Conservation (phyloP, 73 alveolate species). For the Breviolum minutum region DNA sequence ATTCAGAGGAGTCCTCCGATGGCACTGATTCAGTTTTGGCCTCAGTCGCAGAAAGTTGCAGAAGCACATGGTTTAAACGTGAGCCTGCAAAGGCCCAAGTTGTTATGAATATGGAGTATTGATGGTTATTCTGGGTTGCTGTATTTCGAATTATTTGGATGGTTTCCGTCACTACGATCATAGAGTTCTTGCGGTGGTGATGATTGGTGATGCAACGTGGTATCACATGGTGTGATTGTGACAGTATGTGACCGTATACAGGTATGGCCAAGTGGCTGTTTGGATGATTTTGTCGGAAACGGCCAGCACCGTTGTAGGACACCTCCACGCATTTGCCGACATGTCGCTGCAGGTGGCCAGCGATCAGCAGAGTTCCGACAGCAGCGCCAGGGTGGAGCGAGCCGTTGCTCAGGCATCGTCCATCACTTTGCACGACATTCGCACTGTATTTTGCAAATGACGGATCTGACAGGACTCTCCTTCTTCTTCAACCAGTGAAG, state of each 20-base stretch:
- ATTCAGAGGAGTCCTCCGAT: conserved; percentile 67
- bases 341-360: conserved; percentile 6
- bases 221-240: background rate
- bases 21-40: conserved; percentile 43
- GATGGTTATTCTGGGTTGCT: background rate
- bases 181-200: background rate
- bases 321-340: background rate
- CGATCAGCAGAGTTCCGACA: conserved; percentile 23
- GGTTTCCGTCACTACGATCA: too few species aligned
- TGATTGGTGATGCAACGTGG: background rate
- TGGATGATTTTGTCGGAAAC: too few species aligned
- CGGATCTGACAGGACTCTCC: background rate
- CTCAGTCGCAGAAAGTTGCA: background rate
- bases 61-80: background rate
- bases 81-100: background rate
- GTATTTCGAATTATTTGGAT: background rate
- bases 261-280: too few species aligned
- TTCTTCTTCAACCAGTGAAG: conserved; percentile 34
- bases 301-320: too few species aligned
- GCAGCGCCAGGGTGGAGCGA: conserved; percentile 82
- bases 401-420: conserved; percentile 49
- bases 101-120: background rate
- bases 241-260: background rate
- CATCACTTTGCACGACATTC: background rate
- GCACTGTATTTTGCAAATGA: background rate